Evolutionary conservation across 805 yeast species (phyloP), one percentile per base, ranked within the genome.

Genomic region (Kazachstania martiniae): DNA sequence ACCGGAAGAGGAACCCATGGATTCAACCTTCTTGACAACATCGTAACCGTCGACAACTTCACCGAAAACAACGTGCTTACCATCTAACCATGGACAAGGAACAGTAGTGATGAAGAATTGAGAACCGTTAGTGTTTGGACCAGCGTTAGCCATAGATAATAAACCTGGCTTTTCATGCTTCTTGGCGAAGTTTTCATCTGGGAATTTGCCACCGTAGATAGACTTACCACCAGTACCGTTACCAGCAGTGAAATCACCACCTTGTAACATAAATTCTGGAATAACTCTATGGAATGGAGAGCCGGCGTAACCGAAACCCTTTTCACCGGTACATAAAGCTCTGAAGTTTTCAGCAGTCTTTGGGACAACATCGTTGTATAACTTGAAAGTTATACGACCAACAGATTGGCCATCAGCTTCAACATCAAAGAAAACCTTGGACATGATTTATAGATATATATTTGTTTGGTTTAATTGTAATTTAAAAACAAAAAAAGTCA

Each of bases 231-330:
- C 98, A 53, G 93, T 81, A 62, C 98, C 98, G 67, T 86, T 81
- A 65, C 84, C 85, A 65, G 71, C 68, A 62, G 91, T 81, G 75
- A 83, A 80, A 64, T 83, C 94, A 72, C 93, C 93, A 65, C 93
- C 97, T 72, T 91, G 97, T 62, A 91, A 72, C 98, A 89, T 89
- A 74, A 91, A 91, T 64, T 83, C 79, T 54, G 95, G 95, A 55
- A 86, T 86, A 45, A 87, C 94, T 70, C 95, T 80, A 84, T 87
- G 96, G 91, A 89, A 87, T 51, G 77, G 68, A 39, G 95, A 85
- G 53, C 74, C 76, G 56, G 79, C 76, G 77, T 82, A 89, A 50
- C 96, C 97, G 61, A 69, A 84, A 41, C 96, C 97, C 73, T 85
- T 81, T 71, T 86, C 95, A 56, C 96, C 96, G 44, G 96, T 86